A percentile compares a stretch with the other conserved stretches of the same genome.
Evolutionary conservation across 345 rosid species (phyloP).

Genomic region (Acer campestre): DNA sequence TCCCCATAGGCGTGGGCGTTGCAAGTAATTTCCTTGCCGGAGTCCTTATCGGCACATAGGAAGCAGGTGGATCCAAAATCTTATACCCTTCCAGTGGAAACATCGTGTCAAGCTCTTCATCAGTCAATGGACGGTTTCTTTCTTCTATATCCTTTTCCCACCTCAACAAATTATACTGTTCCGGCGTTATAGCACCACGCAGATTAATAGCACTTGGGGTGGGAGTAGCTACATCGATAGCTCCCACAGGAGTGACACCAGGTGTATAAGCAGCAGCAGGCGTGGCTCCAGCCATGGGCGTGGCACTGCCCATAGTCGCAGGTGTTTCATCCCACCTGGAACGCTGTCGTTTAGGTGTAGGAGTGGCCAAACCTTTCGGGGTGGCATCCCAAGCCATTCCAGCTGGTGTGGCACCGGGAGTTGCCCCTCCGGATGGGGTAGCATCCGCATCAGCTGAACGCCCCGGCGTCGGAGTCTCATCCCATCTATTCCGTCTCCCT

Average conservation of each 20-base stretch:
- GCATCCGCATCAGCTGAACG: constrained; percentile 86
- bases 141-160: constrained; percentile 99
- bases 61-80: constrained; percentile 90
- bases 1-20: constrained; percentile 92
- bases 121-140: constrained; percentile 91
- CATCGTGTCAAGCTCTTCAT: constrained; percentile 97
- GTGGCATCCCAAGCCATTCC: constrained; percentile 98
- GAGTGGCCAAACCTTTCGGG: constrained; percentile 81
- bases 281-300: constrained; percentile 88
- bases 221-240: constrained; percentile 81
- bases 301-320: constrained; percentile 95
- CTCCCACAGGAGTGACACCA: constrained; percentile 92
- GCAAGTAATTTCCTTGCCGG: constrained; percentile 87
- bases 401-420: constrained; percentile 95
- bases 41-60: constrained; percentile 92
- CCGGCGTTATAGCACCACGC: constrained; percentile 83
- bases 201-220: constrained; percentile 72
- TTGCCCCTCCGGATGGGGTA: constrained; percentile 80
- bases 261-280: constrained; percentile 86
- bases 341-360: constrained; percentile 89
- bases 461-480: constrained; percentile 97
- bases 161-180: constrained; percentile 83
- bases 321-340: constrained; percentile 99
- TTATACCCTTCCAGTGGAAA: constrained; percentile 93
- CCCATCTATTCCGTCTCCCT: constrained; percentile 93